Conservation (phyloP, 257 asterid genomes). For the Salvia splendens region DNA sequence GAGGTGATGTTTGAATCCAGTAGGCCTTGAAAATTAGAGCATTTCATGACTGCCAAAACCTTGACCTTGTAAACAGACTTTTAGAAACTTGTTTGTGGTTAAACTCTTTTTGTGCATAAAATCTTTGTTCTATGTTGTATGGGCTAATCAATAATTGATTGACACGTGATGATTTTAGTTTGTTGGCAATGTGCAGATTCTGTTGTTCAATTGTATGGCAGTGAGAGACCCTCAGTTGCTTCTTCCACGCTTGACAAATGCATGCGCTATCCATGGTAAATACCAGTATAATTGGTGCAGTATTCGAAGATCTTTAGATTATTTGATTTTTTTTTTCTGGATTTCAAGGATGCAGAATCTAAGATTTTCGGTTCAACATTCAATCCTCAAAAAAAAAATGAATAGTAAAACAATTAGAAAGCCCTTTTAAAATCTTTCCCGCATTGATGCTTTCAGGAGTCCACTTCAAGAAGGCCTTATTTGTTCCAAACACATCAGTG, state of each 20-base stretch:
- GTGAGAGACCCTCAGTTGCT: slow-evolving; percentile 94
- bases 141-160: slow-evolving; percentile 1
- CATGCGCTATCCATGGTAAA: slow-evolving; percentile 84
- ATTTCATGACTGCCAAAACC: background rate
- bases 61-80: background rate
- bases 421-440: slow-evolving; percentile 5
- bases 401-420: background rate
- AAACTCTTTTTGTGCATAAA: slow-evolving; percentile 3
- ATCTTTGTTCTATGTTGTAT: slow-evolving; percentile 5
- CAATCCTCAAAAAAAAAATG: background rate
- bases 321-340: slow-evolving; percentile 8
- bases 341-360: slow-evolving; percentile 11
- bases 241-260: slow-evolving; percentile 73
- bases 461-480: slow-evolving; percentile 77
- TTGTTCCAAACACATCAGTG: slow-evolving; percentile 89
- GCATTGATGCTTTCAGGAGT: slow-evolving; percentile 58
- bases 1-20: background rate
- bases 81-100: background rate
- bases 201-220: slow-evolving; percentile 96
- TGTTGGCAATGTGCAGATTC: slow-evolving; percentile 63
- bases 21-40: background rate
- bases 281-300: slow-evolving; percentile 22
- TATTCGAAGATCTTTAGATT: slow-evolving; percentile 7
- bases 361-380: slow-evolving; percentile 8
- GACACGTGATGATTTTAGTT: slow-evolving; percentile 24